Base-by-base conservation (phyloP, 371 early-diverging fungal species). In the Mucor indicus region DNA sequence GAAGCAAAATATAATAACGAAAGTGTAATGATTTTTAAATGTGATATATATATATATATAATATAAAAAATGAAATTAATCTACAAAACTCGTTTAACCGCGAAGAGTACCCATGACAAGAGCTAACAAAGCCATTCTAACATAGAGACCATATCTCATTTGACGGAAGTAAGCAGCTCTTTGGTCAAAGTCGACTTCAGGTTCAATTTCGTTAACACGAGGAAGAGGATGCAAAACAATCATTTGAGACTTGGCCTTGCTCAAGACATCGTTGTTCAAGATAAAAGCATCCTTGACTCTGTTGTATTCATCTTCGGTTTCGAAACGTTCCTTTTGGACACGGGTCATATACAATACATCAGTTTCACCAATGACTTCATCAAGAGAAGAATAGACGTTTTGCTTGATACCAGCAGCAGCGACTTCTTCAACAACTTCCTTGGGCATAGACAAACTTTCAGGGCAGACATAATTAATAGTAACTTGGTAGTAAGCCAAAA, bases 171-270 rank as follows among this genome's bases (percentile, higher is more conserved):
- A 98, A 15, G 95, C 96, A 21, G 98, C 96, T 35, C 98, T 82
- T 65, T 87, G 94, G 60, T 96, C 97, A 56, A 92, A 92, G 64
- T 96, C 98, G 33, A 98, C 96, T 64, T 96, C 96, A 36, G 90
- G 91, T 47, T 91, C 92, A 57, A 98, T 95, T 75, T 96, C 97
- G 30, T 89, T 85, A 23, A 96, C 87, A 56, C 98, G 84, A 12
- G 98, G 98, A 56, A 96, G 72, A 55, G 98, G 97, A 83, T 96
- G 98, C 94, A 96, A 91, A 36, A 96, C 91, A 62, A 96, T 89
- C 97, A 96, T 96, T 62, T 92, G 88, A 25, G 87, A 69, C 77
- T 98, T 96, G 61, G 93, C 93, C 65, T 81, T 81, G 63, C 79
- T 77, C 68, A 96, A 64, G 23, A 85, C 69, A 59, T 84, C 75